phyloP scores from a whole-genome alignment of 1,139 yeast genomes.

The Kurtzmaniella quercitrusa region DNA sequence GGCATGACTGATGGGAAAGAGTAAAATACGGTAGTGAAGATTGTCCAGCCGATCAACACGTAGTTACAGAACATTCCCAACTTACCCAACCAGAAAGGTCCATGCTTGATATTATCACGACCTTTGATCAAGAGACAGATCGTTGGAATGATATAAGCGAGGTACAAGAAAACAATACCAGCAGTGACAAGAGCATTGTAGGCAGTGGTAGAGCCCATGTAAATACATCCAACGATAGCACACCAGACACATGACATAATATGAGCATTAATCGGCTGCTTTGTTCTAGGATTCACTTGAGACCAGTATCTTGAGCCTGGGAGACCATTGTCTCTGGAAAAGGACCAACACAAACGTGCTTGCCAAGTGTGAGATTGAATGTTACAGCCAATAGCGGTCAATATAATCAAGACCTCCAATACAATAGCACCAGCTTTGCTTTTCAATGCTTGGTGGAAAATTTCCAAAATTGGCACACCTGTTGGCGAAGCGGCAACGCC shows the following conservation, averaged over 20 bases:
- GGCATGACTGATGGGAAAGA: slow-evolving; percentile 68
- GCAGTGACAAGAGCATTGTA: slow-evolving; percentile 45
- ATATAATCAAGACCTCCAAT: slow-evolving; percentile 29
- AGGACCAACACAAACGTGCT: slow-evolving; percentile 75
- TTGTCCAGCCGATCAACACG: slow-evolving; percentile 53
- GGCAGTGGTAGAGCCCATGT: slow-evolving; percentile 40
- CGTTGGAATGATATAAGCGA: slow-evolving; percentile 41
- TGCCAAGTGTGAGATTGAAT: slow-evolving; percentile 44
- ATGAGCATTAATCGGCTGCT: slow-evolving; percentile 44
- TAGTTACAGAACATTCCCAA: slow-evolving; percentile 55
- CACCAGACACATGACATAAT: slow-evolving; percentile 35
- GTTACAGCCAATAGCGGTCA: slow-evolving; percentile 40
- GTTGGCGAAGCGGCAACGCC: slow-evolving; percentile 24
- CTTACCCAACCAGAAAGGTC: slow-evolving; percentile 61
- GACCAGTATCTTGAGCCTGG: slow-evolving; percentile 41
- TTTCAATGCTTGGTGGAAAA: slow-evolving; percentile 34
- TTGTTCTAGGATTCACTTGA: slow-evolving; percentile 37
- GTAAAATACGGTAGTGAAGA: slow-evolving; percentile 58
- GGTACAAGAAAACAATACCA: slow-evolving; percentile 40
- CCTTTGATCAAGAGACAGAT: slow-evolving; percentile 51
- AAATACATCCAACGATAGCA: slow-evolving; percentile 38
- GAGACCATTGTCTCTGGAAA: slow-evolving; percentile 62
- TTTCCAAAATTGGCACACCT: slow-evolving; percentile 41
- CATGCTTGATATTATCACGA: slow-evolving; percentile 57
- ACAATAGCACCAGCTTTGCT: slow-evolving; percentile 36